Evolutionary conservation across 257 asterid species (phyloP).

Genomic region (Verbena officinalis): DNA sequence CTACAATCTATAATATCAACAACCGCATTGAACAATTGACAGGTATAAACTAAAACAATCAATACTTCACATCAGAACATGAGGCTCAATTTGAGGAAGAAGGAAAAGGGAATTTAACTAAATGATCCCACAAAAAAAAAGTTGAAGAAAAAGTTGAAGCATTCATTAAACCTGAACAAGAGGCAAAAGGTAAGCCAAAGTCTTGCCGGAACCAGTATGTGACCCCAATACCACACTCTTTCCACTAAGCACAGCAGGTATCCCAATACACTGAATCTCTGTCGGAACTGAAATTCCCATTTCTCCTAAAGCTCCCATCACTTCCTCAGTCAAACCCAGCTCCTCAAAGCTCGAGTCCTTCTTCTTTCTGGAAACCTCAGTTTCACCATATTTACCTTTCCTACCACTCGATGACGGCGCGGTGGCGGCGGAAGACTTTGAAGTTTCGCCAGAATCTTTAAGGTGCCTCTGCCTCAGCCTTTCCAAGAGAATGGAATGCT

Average conservation of each 20-base stretch:
- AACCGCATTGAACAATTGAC: no score
- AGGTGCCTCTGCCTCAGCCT: slow-evolving; percentile 85
- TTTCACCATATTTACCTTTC: slow-evolving; percentile 34
- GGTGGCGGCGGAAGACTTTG: slow-evolving; percentile 27
- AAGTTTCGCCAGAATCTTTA: slow-evolving; percentile 53
- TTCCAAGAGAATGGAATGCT: slow-evolving; percentile 80
- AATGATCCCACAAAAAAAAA: not conserved
- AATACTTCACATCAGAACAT: slow-evolving; percentile 4
- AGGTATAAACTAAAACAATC: not conserved
- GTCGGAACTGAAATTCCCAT: slow-evolving; percentile 84
- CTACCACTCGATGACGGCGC: slow-evolving; percentile 26
- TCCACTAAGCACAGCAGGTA: slow-evolving; percentile 76
- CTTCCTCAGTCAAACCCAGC: slow-evolving; percentile 80
- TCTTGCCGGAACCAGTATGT: slow-evolving; percentile 98
- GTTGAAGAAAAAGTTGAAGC: not conserved
- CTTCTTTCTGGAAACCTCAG: slow-evolving; percentile 48
- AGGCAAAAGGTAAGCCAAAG: slow-evolving; percentile 94
- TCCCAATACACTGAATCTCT: slow-evolving; percentile 92
- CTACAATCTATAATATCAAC: not conserved
- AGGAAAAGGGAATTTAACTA: not conserved
- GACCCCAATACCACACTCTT: slow-evolving; percentile 91
- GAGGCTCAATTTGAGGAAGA: no score
- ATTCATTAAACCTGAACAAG: slow-evolving; percentile 75
- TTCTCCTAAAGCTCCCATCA: slow-evolving; percentile 72
- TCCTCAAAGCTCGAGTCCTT: slow-evolving; percentile 70